A percentile compares a stretch with the other conserved stretches of the same genome.
Conservation (phyloP, 2,329 filamentous ascomycete species). For the Epichloe typhina region DNA sequence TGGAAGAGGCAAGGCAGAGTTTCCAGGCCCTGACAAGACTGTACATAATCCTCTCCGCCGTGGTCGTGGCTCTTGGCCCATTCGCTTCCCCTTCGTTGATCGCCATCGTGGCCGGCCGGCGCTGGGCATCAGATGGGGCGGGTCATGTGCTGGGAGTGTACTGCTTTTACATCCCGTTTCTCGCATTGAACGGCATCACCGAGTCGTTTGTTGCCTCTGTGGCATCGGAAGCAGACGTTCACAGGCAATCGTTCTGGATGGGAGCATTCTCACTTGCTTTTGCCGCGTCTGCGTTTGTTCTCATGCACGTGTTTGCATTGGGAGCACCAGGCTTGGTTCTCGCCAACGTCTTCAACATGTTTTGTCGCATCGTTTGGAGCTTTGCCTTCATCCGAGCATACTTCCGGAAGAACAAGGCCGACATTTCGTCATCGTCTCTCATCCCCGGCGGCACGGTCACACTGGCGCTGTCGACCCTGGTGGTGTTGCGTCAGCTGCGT, state of each 20-base stretch:
- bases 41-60: conserved; percentile 61
- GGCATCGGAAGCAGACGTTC: conserved; percentile 61
- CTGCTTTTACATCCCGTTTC: conserved; percentile 84
- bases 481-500: conserved; percentile 15
- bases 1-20: conserved; percentile 33
- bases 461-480: conserved; percentile 15
- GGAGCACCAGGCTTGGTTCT: conserved; percentile 72
- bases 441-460: conserved; percentile 16
- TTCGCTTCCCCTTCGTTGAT: conserved; percentile 61
- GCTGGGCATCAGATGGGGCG: conserved; percentile 64
- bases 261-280: conserved; percentile 65
- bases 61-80: conserved; percentile 60
- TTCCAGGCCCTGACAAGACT: conserved; percentile 53
- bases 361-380: conserved; percentile 72
- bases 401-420: conserved; percentile 34
- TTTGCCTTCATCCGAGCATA: conserved; percentile 54
- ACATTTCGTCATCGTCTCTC: conserved; percentile 14
- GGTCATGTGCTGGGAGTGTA: conserved; percentile 64
- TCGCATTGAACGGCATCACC: conserved; percentile 81
- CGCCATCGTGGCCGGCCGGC: conserved; percentile 58
- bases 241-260: conserved; percentile 75
- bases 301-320: conserved; percentile 53
- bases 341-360: conserved; percentile 87
- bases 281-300: conserved; percentile 58
- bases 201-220: conserved; percentile 90